Evolutionary conservation across 352 stramenopile genomes (phyloP), one percentile per base, ranked within the genome.

Genomic region (Blastocystis hominis): DNA sequence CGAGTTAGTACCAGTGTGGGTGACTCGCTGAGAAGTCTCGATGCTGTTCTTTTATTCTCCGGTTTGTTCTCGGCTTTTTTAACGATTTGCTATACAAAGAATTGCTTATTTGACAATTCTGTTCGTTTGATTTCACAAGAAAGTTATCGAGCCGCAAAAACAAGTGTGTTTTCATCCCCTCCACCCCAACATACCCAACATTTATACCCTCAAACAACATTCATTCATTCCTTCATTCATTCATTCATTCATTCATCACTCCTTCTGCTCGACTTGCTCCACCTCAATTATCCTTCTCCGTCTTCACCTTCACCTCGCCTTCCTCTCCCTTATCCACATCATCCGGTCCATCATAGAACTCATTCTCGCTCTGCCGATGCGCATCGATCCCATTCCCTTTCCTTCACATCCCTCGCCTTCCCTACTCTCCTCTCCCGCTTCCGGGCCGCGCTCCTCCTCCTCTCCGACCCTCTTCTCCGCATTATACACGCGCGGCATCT

Each of bases 401-500:
- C 9, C 88, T 66, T 86, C 77, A 61, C 63, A 13, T 47, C 46
- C 36, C 53, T 89, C n/a, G 69, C 17, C 34, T 42, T 24, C 40
- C 53, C 7, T 17, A 47, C 24, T 86, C 7, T 59, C 59, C 47
- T 79, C 78, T 46, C 76, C 10, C 55, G 47, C 53, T 69, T 89
- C 88, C 78, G 80, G 62, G 3, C 30, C 36, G 4, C 42, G 30
- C 40, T 70, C 62, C 59, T 88, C 46, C 30, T 88, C 78, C 56
- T 89, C 79, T 64, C 88, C 86, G 36, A 62, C 62, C 40, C 56
- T 72, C 75, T 50, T 44, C 24, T 70, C n/a, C 54, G 55, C 86
- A 44, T 47, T 88, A 90, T 93, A 94, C 38, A 91, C 70, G 9
- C 91, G 91, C 44, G 92, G 92, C n/a, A 97, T 93, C 86, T 95